Evolutionary conservation across 768 basidiomycete species (phyloP), one percentile per base, ranked within the genome.

Genomic region (Candolleomyces efflorescens): DNA sequence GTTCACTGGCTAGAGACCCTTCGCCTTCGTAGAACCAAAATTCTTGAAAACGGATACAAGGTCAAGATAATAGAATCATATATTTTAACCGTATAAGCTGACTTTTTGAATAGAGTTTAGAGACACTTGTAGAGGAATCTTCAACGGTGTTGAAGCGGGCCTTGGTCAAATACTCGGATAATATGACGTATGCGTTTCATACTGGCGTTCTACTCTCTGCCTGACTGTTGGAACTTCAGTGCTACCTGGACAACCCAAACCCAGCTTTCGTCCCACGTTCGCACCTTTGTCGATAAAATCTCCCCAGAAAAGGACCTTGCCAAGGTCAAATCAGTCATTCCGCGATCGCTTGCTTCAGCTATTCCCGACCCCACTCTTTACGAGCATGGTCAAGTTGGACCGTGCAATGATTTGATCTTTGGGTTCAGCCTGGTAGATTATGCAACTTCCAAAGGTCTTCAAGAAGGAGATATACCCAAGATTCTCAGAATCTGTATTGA

Each of bases 1-100:
- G 86, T 97, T 22, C 88, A 96, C 70, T 91, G 92, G 87, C 74
- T 94, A n/a, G 94, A 97, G 75, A 94, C 94, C 0, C 77, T 96
- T 38, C 78, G 94, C 37, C 76, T 96, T 38, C 82, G 89, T 39
- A 79, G 90, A 59, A 85, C 86, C 5, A 96, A 94, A 70, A 91
- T 86, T 39, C 71, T 95, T 36, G 85, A 92, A 65, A 83, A 85
- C 44, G 94, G 90, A 3, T 91, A 89, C 65, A 90, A 83, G 63
- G 93, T 88, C 61, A n/a, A 24, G 38, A 50, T 44, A 12, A n/a
- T 43, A 48, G 6, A 36, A 7, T 22, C 23, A 22, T 50, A 46
- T 11, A 5, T 12, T 23, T 10, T 49, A 39, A 46, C 13, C 50
- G 18, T 27, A 12, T 23, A 12, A 17, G 15, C 59, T 36, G 13